phyloP scores from a whole-genome alignment of 1,284 basidiomycete genomes.

The Leccinum griseonigrum region DNA sequence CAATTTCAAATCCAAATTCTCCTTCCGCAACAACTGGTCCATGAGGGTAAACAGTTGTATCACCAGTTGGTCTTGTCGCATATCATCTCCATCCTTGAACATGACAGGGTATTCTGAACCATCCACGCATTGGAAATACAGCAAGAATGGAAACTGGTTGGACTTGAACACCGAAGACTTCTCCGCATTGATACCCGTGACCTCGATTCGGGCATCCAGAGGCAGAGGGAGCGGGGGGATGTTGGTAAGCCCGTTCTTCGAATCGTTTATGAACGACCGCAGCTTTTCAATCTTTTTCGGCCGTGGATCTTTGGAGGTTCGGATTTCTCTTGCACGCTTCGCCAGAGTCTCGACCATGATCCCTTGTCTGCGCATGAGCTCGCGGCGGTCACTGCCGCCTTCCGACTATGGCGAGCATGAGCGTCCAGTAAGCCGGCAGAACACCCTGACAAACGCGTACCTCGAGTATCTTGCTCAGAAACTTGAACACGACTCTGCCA shows the following conservation, averaged over 20 bases:
- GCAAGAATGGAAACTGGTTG: conserved; percentile 87
- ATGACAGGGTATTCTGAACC: conserved; percentile 88
- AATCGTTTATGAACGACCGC: conserved; percentile 77
- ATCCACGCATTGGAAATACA: conserved; percentile 84
- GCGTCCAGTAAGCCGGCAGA: not conserved
- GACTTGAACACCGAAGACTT: conserved; percentile 98
- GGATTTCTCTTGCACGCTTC: conserved; percentile 81
- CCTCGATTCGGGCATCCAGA: conserved; percentile 79
- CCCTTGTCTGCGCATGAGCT: conserved; percentile 82
- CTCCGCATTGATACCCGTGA: conserved; percentile 86
- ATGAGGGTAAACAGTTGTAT: conserved; percentile 97
- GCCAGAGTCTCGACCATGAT: conserved; percentile 84
- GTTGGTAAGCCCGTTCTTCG: conserved; percentile 75
- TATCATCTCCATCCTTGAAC: conserved; percentile 98
- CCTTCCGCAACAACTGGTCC: conserved; percentile 91
- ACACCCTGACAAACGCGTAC: conserved; percentile 40
- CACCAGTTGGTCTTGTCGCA: conserved; percentile 97
- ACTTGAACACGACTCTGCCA: conserved; percentile 83
- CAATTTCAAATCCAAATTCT: conserved; percentile 92
- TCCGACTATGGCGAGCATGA: conserved; percentile 48
- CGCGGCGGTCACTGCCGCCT: conserved; percentile 74
- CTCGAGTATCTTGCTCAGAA: conserved; percentile 84
- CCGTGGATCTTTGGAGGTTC: conserved; percentile 87
- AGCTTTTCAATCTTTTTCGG: conserved; percentile 98
- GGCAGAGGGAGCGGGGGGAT: conserved; percentile 85